These are phyloP conservation scores for Globisporangium emineosum DNA, from an alignment of 352 stramenopile genomes.

Conservation along the genomic window DNA sequence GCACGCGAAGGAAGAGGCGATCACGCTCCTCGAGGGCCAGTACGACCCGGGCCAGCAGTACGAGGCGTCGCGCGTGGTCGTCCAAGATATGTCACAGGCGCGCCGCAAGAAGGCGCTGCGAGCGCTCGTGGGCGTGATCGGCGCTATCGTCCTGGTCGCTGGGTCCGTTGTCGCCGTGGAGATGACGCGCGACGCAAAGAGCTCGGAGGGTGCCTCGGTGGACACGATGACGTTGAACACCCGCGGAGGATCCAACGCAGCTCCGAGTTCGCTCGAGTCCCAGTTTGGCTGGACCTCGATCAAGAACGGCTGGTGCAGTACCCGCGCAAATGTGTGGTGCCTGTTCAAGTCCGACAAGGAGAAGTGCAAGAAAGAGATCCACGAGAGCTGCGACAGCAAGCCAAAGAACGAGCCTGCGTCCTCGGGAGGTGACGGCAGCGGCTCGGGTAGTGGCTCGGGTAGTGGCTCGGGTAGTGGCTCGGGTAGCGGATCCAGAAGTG, in stretches of 20 bases:
- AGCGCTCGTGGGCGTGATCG: constrained; percentile 12
- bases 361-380: constrained; percentile 28
- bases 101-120: constrained; percentile 11
- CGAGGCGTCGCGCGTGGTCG: not conserved
- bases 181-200: constrained; percentile 15
- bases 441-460: constrained; percentile 1
- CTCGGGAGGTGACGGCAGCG: constrained; percentile 5
- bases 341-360: constrained; percentile 28
- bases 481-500: not conserved
- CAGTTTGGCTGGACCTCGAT: constrained; percentile 25
- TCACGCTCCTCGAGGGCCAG: constrained; percentile 14
- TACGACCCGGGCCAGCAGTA: not conserved
- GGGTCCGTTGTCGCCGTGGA: constrained; percentile 26
- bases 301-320: constrained; percentile 23
- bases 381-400: constrained; percentile 12
- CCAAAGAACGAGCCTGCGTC: not conserved
- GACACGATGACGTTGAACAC: constrained; percentile 14
- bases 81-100: constrained; percentile 5
- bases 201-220: not conserved
- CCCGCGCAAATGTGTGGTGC: constrained; percentile 20
- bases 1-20: constrained; percentile 11
- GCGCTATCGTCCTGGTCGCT: constrained; percentile 17
- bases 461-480: not conserved
- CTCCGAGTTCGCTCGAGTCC: constrained; percentile 18
- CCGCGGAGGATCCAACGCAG: not conserved